Conservation (phyloP, 169 alveolate genomes). For the Blepharisma undulans region DNA sequence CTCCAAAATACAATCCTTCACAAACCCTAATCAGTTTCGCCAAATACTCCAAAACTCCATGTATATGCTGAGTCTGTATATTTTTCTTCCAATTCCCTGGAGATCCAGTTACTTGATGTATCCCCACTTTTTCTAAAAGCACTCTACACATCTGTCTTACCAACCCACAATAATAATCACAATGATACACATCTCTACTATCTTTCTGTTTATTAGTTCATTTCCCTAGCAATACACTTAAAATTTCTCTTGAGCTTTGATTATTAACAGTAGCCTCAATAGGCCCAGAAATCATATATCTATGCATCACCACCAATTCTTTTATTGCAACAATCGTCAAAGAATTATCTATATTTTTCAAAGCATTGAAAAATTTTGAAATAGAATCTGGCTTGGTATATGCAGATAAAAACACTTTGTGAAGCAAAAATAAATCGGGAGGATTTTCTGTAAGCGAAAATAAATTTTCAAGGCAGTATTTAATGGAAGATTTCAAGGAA, state of each 20-base stretch:
- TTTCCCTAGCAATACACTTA: neutral
- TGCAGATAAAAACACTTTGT: neutral
- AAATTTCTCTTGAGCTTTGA: neutral
- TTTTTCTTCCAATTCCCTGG: conserved; percentile 33
- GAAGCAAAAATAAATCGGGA: neutral
- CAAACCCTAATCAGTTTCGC: neutral
- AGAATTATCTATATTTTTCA: neutral
- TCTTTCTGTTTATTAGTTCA: neutral
- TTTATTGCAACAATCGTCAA: neutral
- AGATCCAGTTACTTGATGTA: neutral
- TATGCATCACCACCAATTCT: neutral
- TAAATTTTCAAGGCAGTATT: neutral
- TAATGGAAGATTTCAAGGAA: neutral
- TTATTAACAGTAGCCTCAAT: neutral
- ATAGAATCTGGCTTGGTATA: neutral
- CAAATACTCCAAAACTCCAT: neutral
- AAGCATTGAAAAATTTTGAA: neutral
- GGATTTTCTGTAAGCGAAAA: neutral
- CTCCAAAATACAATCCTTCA: neutral
- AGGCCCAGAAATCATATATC: conserved; percentile 12
- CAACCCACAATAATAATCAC: neutral
- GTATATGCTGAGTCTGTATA: neutral
- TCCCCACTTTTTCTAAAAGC: neutral
- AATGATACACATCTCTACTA: neutral
- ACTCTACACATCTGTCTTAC: neutral